A percentile compares a stretch with the other conserved stretches of the same genome.
phyloP scores from a whole-genome alignment of 2,329 filamentous ascomycete genomes.

The Ophiognomonia clavigignenti-juglandacearum region DNA sequence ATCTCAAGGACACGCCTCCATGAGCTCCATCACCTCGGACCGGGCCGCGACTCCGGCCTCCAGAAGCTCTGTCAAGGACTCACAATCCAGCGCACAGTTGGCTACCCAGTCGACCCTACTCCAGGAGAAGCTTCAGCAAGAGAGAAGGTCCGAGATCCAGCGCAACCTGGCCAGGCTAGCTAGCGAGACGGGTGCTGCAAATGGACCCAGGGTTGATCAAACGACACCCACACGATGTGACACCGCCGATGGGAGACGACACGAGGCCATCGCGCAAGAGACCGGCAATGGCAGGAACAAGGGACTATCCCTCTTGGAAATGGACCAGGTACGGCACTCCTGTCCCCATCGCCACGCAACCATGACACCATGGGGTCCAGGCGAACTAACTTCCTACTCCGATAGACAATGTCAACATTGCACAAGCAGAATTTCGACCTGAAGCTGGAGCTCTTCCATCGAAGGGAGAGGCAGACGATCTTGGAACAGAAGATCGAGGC shows the following conservation, averaged over 20 bases:
- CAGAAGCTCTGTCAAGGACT: conserved; percentile 36
- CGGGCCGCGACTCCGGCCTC: conserved; percentile 36
- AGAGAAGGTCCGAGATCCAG: conserved; percentile 45
- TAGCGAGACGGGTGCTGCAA: conserved; percentile 33
- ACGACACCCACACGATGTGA: conserved; percentile 34
- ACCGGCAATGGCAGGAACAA: conserved; percentile 41
- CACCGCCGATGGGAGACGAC: conserved; percentile 31
- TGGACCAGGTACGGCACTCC: conserved; percentile 50
- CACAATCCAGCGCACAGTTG: conserved; percentile 25
- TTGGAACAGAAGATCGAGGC: conserved; percentile 54
- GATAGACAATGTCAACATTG: conserved; percentile 58
- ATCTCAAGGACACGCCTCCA: conserved; percentile 33
- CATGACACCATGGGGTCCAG: no score
- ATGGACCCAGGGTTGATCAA: conserved; percentile 32
- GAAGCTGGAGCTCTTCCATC: conserved; percentile 67
- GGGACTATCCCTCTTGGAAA: conserved; percentile 60
- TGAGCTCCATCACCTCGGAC: conserved; percentile 25
- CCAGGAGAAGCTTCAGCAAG: conserved; percentile 49
- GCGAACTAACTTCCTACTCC: not conserved
- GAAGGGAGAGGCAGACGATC: conserved; percentile 57
- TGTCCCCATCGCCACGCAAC: not conserved
- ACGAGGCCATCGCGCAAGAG: conserved; percentile 38
- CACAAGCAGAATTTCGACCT: conserved; percentile 76
- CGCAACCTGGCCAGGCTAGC: conserved; percentile 33
- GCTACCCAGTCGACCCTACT: conserved; percentile 42